Percentiles rank a stretch among this genome's conserved stretches.
Conservation (phyloP, 139 green algal species). For the Chlorella sp. region DNA sequence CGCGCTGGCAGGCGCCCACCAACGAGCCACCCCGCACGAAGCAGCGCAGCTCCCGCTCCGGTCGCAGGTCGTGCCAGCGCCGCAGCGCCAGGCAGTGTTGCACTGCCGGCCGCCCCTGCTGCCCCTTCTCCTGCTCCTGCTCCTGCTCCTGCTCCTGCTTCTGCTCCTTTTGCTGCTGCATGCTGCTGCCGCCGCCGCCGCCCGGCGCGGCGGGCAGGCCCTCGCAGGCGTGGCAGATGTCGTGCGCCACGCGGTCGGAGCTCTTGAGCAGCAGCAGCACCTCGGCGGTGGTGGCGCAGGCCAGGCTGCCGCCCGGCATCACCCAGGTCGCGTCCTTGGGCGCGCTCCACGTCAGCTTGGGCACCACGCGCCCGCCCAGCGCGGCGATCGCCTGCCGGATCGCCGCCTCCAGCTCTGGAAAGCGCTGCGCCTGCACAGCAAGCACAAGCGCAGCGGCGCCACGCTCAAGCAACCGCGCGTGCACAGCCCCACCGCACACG, state of each 20-base stretch:
- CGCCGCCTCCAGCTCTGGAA: slow-evolving; percentile 23
- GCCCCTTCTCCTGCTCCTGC: not conserved
- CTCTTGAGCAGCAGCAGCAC: slow-evolving; percentile 91
- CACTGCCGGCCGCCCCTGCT: not conserved
- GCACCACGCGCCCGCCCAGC: slow-evolving; percentile 77
- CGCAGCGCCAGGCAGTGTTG: slow-evolving; percentile 71
- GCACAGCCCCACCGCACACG: too few species aligned
- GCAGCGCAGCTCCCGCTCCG: slow-evolving; percentile 90
- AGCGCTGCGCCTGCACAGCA: not conserved
- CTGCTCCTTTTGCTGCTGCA: slow-evolving; percentile 6
- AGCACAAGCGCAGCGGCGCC: too few species aligned
- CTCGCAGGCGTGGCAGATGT: slow-evolving; percentile 62
- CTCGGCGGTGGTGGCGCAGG: slow-evolving; percentile 72
- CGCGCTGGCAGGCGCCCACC: slow-evolving; percentile 76
- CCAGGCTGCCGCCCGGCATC: slow-evolving; percentile 44
- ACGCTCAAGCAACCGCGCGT: too few species aligned
- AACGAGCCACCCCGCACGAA: slow-evolving; percentile 75
- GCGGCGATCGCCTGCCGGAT: slow-evolving; percentile 62
- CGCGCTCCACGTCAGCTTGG: slow-evolving; percentile 93
- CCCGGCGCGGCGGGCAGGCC: not conserved
- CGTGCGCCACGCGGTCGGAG: slow-evolving; percentile 85
- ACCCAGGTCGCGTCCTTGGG: slow-evolving; percentile 92
- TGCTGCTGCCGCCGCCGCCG: not conserved
- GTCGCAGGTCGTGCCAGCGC: slow-evolving; percentile 76
- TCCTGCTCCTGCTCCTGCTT: not conserved